Percentiles rank a stretch among this genome's conserved stretches.
Conservation (phyloP, 495 filamentous ascomycete species). For the Oleoguttula mirabilis region DNA sequence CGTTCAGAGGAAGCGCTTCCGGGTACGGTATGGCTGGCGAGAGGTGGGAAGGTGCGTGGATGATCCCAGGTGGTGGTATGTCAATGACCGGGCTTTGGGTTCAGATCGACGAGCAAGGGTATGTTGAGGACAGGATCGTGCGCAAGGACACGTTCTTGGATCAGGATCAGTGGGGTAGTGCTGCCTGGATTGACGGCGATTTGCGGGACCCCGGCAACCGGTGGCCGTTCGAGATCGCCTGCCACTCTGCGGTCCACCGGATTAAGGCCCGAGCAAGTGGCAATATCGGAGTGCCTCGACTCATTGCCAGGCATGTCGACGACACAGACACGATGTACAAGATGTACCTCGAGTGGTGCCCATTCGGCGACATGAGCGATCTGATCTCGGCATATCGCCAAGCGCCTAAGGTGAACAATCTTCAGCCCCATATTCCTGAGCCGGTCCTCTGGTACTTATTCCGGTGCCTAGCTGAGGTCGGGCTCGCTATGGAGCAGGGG, state of each 20-base stretch:
- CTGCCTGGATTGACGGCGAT: neutral
- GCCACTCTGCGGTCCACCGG: neutral
- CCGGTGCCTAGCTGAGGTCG: no score
- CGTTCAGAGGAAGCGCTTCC: no score
- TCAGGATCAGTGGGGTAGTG: neutral
- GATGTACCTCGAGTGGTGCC: no score
- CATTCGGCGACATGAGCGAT: no score
- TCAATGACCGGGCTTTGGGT: neutral
- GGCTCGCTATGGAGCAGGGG: conserved; percentile 1
- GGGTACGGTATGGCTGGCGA: no score
- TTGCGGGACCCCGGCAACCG: neutral
- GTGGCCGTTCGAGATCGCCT: neutral
- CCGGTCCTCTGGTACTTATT: no score
- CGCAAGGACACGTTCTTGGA: neutral
- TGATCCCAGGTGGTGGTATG: neutral
- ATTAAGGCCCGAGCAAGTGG: neutral
- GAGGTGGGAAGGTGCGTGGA: neutral
- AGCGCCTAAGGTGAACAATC: no score
- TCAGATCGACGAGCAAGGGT: neutral
- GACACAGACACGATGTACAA: no score
- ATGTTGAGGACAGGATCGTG: neutral
- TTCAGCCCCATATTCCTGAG: no score
- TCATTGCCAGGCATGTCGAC: no score
- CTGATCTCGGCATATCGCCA: no score
- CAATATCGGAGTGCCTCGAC: no score